phyloP scores from a whole-genome alignment of 2,329 filamentous ascomycete genomes.

The Ceratocystis papillata region DNA sequence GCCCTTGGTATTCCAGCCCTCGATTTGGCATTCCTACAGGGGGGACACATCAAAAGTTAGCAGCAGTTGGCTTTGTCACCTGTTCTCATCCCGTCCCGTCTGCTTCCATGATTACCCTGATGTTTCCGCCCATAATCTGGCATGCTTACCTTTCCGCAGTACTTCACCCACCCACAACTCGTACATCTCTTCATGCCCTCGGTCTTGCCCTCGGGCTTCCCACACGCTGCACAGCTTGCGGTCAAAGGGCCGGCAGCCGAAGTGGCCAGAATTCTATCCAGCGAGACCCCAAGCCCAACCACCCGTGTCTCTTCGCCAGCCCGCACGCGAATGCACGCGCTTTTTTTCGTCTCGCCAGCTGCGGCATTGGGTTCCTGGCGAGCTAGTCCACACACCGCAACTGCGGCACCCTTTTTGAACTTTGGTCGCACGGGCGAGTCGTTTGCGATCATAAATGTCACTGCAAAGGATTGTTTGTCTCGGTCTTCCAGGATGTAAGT shows the following conservation, averaged over 20 bases:
- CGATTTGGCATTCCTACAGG: slow-evolving; percentile 25
- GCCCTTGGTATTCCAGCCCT: slow-evolving; percentile 25
- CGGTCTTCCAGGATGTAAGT: slow-evolving; percentile 39
- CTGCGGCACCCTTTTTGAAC: slow-evolving; percentile 34
- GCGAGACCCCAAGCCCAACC: slow-evolving; percentile 29
- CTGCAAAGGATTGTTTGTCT: slow-evolving; percentile 34
- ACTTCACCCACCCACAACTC: slow-evolving; percentile 36
- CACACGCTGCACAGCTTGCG: slow-evolving; percentile 29
- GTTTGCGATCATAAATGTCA: slow-evolving; percentile 37
- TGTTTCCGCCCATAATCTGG: neutral
- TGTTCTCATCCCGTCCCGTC: neutral
- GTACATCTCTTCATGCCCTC: slow-evolving; percentile 34
- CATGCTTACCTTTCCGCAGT: slow-evolving; percentile 37
- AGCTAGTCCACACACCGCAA: slow-evolving; percentile 31
- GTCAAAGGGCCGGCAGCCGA: slow-evolving; percentile 28
- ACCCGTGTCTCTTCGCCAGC: slow-evolving; percentile 31
- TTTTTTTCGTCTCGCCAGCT: slow-evolving; percentile 28
- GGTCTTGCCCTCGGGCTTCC: slow-evolving; percentile 27
- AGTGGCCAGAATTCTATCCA: slow-evolving; percentile 28
- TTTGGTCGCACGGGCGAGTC: slow-evolving; percentile 32
- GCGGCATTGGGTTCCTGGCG: slow-evolving; percentile 28
- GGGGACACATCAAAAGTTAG: neutral
- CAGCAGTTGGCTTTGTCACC: slow-evolving; percentile 13
- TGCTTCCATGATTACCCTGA: neutral
- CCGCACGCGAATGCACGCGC: slow-evolving; percentile 34